Evolutionary conservation across 2,329 filamentous ascomycete species (phyloP), one percentile per base, ranked within the genome.

Genomic region (Colletotrichum navitas): DNA sequence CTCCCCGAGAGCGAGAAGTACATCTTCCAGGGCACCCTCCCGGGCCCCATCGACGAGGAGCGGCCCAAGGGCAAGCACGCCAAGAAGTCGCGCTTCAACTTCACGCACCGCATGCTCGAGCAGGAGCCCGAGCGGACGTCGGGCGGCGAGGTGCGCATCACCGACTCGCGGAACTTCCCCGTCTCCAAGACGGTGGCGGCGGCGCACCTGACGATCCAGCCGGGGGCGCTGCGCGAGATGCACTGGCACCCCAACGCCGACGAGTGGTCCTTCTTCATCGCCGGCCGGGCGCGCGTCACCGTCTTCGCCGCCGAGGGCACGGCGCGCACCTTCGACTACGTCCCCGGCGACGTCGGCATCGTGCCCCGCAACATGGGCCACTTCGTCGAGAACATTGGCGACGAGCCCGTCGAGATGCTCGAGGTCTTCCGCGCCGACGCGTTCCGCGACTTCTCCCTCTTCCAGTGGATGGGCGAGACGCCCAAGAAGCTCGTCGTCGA

Each of bases 241-340:
- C 93, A 95, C 83, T 95, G 93, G 93, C 93, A 95, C 77, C 92
- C 92, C 0, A 90, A 89, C 55, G 92, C 92, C 16, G 93, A 94
- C 76, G 92, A 94, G 79, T 95, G 92, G 92, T 92, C 90, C 8
- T 95, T 93, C 81, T 94, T 95, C 83, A 88, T 95, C 78, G 82
- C 83, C 34, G 93, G 93, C 0, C 88, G 89, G 51, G 93, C 91
- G 0, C 88, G 93, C 41, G 88, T 94, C 18, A 94, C 92, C 18
- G 88, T 95, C 74, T 95, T 94, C 77, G 91, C 88, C 0, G 87
- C 92, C 2, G 88, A 92, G 75, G 89, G 90, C 36, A 89, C 84
- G 29, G 92, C 92, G 0, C 86, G 92, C 32, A 95, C 93, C 0
- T 95, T 95, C 77, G 90, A 95, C 82, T 95, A 93, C 79, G 82